phyloP scores from a whole-genome alignment of 306 rosid genomes.

The Vigna mungo region DNA sequence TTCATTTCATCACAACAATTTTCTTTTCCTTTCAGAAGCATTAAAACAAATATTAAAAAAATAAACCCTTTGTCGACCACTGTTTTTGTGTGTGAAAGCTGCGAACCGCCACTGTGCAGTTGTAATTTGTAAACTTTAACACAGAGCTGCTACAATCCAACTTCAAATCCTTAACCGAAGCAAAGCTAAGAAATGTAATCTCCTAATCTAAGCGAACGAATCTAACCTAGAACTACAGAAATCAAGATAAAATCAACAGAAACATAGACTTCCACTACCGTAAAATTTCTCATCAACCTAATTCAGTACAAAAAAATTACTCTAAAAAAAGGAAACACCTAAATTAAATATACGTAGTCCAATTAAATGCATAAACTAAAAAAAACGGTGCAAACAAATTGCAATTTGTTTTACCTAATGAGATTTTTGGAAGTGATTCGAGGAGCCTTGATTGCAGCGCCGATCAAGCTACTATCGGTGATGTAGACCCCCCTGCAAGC shows the following conservation, averaged over 20 bases:
- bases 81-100: background rate
- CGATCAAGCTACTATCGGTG: slow-evolving; percentile 98
- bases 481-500: slow-evolving; percentile 87
- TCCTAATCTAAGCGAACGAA: slow-evolving; percentile 3
- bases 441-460: slow-evolving; percentile 97
- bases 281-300: no score
- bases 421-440: slow-evolving; percentile 97
- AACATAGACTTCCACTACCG: background rate
- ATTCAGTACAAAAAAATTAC: background rate
- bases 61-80: background rate
- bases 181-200: background rate
- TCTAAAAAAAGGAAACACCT: background rate
- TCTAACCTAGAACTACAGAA: background rate
- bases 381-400: background rate
- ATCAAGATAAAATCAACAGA: slow-evolving; percentile 9
- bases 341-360: background rate
- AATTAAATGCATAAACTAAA: background rate
- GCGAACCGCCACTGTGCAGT: background rate
- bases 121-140: slow-evolving; percentile 13
- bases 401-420: slow-evolving; percentile 63
- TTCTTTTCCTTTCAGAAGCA: no score
- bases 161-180: no score
- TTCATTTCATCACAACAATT: slow-evolving; percentile 6
- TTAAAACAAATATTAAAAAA: background rate
- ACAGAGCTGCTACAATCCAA: background rate